Evolutionary conservation across 345 rosid genomes (phyloP), one percentile per base, ranked within the genome.

Genomic region (Leavenworthia alabamica): DNA sequence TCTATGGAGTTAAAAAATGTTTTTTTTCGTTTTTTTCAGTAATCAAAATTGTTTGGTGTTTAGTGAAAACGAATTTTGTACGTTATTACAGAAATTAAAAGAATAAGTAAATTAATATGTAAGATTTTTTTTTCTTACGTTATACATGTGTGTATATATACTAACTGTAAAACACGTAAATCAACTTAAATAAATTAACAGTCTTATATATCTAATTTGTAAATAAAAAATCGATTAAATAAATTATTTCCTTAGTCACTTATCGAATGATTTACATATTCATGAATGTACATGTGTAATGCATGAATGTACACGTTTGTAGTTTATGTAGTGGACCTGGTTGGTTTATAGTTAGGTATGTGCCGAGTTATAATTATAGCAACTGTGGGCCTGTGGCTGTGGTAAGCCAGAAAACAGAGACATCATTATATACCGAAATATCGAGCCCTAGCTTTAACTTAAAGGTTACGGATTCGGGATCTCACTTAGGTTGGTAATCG

Each of bases 321-420:
- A 3, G 69, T 43, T 28, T 37, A 26, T 51, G 19, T 13, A 20
- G 51, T 37, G 17, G 42, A 13, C 42, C 42, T 37, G 13, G 17
- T 66, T 66, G 40, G 62, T 45, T 54, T 24, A 7, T 64, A 41
- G 24, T 20, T 41, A 52, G 68, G 51, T 40, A 49, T 10, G 50
- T 64, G 32, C 42, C 16, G 19, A 10, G 33, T 42, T 29, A 23
- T 39, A 39, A 46, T 56, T 56, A 50, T 50, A 39, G 35, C 48
- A 50, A 39, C 15, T 65, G 17, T 45, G 29, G 37, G 42, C 28
- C 15, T 65, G 17, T 45, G 29, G 37, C 0, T 37, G 17, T 58
- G 64, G 20, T 56, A 66, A 36, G 56, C 32, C 29, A 50, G 33
- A 31, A 23, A 49, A 53, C 32, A 35, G 14, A 7, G 15, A 50